Evolutionary conservation across 129 eudicot genomes (phyloP).

Genomic region (Artemisia annua): DNA sequence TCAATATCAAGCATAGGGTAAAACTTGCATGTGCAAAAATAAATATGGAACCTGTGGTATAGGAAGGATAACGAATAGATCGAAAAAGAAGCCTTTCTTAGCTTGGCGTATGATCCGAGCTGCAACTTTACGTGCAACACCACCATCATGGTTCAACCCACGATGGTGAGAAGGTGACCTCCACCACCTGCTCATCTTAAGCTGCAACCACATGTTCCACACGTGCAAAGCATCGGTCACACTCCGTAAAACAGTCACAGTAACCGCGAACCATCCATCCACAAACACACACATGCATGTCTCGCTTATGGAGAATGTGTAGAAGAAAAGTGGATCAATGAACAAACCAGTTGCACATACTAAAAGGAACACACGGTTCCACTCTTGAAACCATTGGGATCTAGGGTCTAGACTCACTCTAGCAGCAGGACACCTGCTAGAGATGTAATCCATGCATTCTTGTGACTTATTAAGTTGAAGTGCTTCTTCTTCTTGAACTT

Average conservation of each 20-base stretch:
- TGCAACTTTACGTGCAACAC: conserved; percentile 33
- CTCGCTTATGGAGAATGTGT: conserved; percentile 72
- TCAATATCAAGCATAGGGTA: too few species aligned
- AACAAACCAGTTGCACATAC: conserved; percentile 80
- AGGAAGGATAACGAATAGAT: conserved; percentile 90
- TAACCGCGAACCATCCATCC: conserved; percentile 94
- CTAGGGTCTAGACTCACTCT: conserved; percentile 55
- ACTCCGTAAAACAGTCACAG: conserved; percentile 80
- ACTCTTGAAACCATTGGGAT: conserved; percentile 71
- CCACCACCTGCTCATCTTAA: conserved; percentile 57
- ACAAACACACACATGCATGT: conserved; percentile 81
- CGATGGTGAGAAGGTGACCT: conserved; percentile 20
- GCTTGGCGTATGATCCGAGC: conserved; percentile 47
- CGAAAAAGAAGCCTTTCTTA: conserved; percentile 67
- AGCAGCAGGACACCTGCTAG: conserved; percentile 27
- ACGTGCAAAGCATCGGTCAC: conserved; percentile 74
- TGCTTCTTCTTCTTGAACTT: conserved; percentile 14
- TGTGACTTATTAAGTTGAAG: too few species aligned
- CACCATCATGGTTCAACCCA: conserved; percentile 24
- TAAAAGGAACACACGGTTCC: conserved; percentile 90
- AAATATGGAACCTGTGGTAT: conserved; percentile 70
- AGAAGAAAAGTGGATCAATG: conserved; percentile 92
- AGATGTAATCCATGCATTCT: conserved; percentile 4
- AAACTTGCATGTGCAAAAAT: background rate
- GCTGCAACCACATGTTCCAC: conserved; percentile 93